phyloP scores from a whole-genome alignment of 2,329 filamentous ascomycete species.

The Aspergillus sp. region DNA sequence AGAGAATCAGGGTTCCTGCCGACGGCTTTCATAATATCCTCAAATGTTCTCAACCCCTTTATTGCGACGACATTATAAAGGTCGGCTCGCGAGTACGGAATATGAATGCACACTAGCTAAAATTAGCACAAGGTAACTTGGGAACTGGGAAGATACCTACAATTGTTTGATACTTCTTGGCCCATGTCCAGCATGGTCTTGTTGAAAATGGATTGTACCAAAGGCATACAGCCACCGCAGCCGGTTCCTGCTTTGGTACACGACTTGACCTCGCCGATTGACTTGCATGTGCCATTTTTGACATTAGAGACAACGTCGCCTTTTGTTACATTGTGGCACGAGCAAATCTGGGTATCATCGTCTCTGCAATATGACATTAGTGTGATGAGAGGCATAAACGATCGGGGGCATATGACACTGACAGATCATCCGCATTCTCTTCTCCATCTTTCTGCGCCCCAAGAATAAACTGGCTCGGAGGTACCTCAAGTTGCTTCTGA shows the following conservation, averaged over 20 bases:
- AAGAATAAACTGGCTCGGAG: conserved; percentile 79
- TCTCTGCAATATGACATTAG: conserved; percentile 41
- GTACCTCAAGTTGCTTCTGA: conserved; percentile 73
- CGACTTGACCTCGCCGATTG: conserved; percentile 77
- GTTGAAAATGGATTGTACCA: conserved; percentile 88
- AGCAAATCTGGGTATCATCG: conserved; percentile 86
- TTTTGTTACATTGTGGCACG: conserved; percentile 90
- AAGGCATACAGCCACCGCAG: conserved; percentile 85
- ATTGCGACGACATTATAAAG: conserved; percentile 88
- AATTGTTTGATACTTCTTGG: conserved; percentile 79
- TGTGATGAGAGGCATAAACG: background rate
- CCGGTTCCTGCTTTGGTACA: conserved; percentile 92
- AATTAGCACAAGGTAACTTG: conserved; percentile 6
- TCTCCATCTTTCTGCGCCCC: conserved; percentile 73
- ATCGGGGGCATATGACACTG: conserved; percentile 23
- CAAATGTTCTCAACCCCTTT: conserved; percentile 71
- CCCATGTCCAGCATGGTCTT: conserved; percentile 82
- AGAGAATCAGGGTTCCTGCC: conserved; percentile 71
- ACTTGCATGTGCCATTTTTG: conserved; percentile 78
- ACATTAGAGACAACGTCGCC: conserved; percentile 71
- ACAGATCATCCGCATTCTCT: conserved; percentile 72
- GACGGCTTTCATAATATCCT: conserved; percentile 73
- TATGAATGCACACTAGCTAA: conserved; percentile 69
- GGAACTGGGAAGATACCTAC: conserved; percentile 22
- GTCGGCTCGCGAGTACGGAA: conserved; percentile 78